Base-by-base conservation (phyloP, 23 red algal genomes). In the Gracilaria caudata region DNA sequence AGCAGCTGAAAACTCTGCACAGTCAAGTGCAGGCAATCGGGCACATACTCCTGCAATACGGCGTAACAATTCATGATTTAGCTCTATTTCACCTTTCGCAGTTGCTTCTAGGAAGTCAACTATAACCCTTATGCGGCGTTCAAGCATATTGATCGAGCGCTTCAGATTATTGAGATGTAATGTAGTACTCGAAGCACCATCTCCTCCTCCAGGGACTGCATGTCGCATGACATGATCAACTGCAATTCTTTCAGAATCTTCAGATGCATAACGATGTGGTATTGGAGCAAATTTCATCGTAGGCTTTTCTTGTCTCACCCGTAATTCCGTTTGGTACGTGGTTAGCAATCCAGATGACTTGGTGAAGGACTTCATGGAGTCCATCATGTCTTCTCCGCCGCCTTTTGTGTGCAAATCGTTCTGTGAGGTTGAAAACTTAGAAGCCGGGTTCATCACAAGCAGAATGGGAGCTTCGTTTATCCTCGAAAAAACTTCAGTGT, bases 171-270 rank as follows among this genome's bases (percentile, higher is more conserved):
- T 68, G 41, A 91, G 77, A 73, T 91, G 87, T 34, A 82, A 61
- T 3, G 87, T 60, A 7, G 85, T 89, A 7, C 85, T 89, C 30
- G 87, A 81, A 43, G 76, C 59, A 7, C 77, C 87, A 82, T 91
- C 78, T 0, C 75, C 78, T 7, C 87, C 87, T 17, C 87, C 87
- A 61, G 64, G 87, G 13, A 91, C 75, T 24, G 87, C 87, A 77
- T 91, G 87, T 25, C 77, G 21, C 76, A 82, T 82, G 4, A 93
- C 90, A 40, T 93, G 90, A 38, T 93, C 90, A n/a, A 93, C 90
- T 0, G 90, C 90, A 38, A 93, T 93, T 43, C 90, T 56, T 61
- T 93, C 90, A 37, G 90, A 85, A 55, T 93, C 90, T 37, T 84
- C 90, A 3, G 90, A 93, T 26, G 80, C 82, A 35, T 86, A 93